Conservation (phyloP, 176 grass and related monocot species). For the Olyra latifolia region DNA sequence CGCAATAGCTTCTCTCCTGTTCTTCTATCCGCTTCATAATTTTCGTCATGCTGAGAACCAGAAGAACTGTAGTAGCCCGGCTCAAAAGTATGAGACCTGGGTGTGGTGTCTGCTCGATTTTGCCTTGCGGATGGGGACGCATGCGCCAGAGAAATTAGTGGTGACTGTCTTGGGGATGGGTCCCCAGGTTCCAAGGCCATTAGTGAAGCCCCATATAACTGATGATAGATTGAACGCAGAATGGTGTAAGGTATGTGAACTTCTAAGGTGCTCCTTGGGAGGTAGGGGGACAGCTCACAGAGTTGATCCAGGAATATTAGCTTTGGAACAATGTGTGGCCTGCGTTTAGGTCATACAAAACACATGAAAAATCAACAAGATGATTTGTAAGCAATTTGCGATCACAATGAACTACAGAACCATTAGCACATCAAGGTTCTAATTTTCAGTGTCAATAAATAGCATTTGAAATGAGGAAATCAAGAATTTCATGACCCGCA, state of each 20-base stretch:
- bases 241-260: slow-evolving; percentile 92
- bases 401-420: slow-evolving; percentile 9
- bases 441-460: not conserved
- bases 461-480: not conserved
- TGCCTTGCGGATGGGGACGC: slow-evolving; percentile 63
- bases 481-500: not conserved
- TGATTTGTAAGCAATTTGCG: not conserved
- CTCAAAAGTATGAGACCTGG: slow-evolving; percentile 57
- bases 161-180: slow-evolving; percentile 88
- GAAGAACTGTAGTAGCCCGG: slow-evolving; percentile 55
- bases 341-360: slow-evolving; percentile 39
- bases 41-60: slow-evolving; percentile 55
- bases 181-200: slow-evolving; percentile 49
- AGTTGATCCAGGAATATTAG: slow-evolving; percentile 93
- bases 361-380: slow-evolving; percentile 4
- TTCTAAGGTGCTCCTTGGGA: slow-evolving; percentile 96
- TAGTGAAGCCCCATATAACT: slow-evolving; percentile 61
- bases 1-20: slow-evolving; percentile 59
- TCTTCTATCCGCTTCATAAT: slow-evolving; percentile 61
- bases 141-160: slow-evolving; percentile 78
- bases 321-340: slow-evolving; percentile 73
- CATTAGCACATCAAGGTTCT: not conserved
- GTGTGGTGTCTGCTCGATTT: slow-evolving; percentile 49
- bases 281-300: slow-evolving; percentile 79
- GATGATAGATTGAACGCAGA: slow-evolving; percentile 84